Evolutionary conservation across 2,329 filamentous ascomycete genomes (phyloP).

Genomic region (Paraphaeosphaeria sporulosa): DNA sequence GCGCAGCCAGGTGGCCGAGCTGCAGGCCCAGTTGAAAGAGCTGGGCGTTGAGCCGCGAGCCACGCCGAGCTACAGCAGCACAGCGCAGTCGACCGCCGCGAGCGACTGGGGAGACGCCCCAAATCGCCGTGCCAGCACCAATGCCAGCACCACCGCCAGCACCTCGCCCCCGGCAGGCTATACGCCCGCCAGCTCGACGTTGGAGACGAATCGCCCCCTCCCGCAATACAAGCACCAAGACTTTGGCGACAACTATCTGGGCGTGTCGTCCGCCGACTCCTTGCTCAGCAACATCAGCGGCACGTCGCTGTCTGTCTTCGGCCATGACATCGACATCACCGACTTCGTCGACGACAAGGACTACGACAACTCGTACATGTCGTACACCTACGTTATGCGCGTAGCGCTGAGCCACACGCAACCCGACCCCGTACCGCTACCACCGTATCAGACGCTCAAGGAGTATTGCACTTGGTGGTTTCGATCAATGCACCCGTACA

Average conservation of each 20-base stretch:
- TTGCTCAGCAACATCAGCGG: constrained; percentile 77
- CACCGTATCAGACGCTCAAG: constrained; percentile 68
- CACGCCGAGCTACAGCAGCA: constrained; percentile 47
- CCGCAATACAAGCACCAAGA: constrained; percentile 57
- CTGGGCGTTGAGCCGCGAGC: constrained; percentile 68
- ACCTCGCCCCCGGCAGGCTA: constrained; percentile 37
- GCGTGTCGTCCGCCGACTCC: constrained; percentile 68
- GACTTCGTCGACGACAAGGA: constrained; percentile 75
- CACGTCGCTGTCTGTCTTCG: constrained; percentile 78
- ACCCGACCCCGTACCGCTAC: constrained; percentile 65
- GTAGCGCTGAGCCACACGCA: constrained; percentile 66
- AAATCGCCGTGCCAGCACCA: constrained; percentile 19
- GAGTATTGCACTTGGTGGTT: constrained; percentile 80
- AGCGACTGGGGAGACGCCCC: constrained; percentile 35
- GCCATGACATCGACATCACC: constrained; percentile 79
- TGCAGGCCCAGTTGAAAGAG: constrained; percentile 71
- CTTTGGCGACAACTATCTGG: constrained; percentile 70
- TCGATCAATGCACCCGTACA: constrained; percentile 72
- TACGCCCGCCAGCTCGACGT: constrained; percentile 23
- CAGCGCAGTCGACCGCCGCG: constrained; percentile 20
- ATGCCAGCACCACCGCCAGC: too few species aligned
- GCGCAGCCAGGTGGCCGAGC: constrained; percentile 69
- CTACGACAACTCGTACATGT: constrained; percentile 65
- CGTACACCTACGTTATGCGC: constrained; percentile 73
- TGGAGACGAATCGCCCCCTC: constrained; percentile 39